Conservation (phyloP, 2,329 filamentous ascomycete species). For the Botryotinia narcissicola region DNA sequence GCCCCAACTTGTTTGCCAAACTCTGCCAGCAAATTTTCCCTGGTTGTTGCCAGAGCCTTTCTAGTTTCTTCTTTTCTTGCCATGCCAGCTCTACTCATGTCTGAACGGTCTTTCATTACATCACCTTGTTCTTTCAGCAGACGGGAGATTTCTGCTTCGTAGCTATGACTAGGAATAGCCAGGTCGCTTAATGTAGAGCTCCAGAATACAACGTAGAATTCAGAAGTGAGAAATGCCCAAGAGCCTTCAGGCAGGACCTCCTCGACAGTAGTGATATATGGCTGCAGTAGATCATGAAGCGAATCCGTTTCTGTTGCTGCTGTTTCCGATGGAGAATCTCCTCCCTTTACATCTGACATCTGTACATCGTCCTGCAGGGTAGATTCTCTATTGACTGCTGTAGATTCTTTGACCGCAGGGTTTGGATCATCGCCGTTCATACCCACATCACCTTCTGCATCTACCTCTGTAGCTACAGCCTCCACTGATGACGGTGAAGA, state of each 20-base stretch:
- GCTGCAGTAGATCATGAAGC: constrained; percentile 69
- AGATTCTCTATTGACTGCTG: constrained; percentile 24
- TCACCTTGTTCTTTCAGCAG: constrained; percentile 65
- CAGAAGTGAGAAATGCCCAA: constrained; percentile 69
- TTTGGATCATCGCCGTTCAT: constrained; percentile 31
- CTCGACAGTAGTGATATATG: constrained; percentile 68
- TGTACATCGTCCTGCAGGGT: constrained; percentile 39
- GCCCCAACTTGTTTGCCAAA: constrained; percentile 66
- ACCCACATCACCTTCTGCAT: constrained; percentile 56
- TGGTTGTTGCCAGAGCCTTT: constrained; percentile 65
- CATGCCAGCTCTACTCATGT: constrained; percentile 65
- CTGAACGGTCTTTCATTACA: constrained; percentile 68
- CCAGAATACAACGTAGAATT: constrained; percentile 93
- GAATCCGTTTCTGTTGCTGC: constrained; percentile 43
- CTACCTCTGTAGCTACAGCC: constrained; percentile 33
- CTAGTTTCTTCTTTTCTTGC: constrained; percentile 68
- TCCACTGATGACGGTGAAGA: constrained; percentile 16
- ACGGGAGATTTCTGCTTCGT: constrained; percentile 70
- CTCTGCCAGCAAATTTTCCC: constrained; percentile 70
- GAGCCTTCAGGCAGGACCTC: constrained; percentile 58
- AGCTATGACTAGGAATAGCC: constrained; percentile 71
- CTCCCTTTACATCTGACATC: constrained; percentile 41
- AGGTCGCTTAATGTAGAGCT: constrained; percentile 81
- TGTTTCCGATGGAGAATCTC: constrained; percentile 38
- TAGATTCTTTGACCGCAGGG: not conserved